phyloP scores from a whole-genome alignment of 345 rosid species.

The Cardamine resedifolia region DNA sequence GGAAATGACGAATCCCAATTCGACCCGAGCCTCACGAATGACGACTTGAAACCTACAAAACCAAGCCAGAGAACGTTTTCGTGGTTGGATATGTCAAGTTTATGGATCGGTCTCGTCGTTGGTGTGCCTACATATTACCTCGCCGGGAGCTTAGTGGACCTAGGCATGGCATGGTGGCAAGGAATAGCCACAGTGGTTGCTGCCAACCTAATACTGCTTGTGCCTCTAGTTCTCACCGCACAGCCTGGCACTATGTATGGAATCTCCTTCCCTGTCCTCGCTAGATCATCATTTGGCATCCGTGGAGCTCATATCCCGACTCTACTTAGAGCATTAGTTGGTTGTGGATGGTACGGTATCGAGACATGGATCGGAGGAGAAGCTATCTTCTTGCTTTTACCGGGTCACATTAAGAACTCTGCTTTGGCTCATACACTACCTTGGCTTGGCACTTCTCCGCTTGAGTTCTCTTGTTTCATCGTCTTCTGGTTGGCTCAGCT shows the following conservation, averaged over 20 bases:
- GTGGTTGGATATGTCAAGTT: conserved; percentile 82
- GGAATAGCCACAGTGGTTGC: conserved; percentile 82
- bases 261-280: conserved; percentile 82
- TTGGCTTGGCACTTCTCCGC: conserved; percentile 89
- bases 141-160: conserved; percentile 85
- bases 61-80: conserved; percentile 60
- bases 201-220: conserved; percentile 69
- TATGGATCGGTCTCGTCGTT: conserved; percentile 95
- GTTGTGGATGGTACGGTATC: conserved; percentile 98
- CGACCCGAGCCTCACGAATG: conserved; percentile 72
- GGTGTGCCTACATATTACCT: conserved; percentile 92
- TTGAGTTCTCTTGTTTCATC: conserved; percentile 80
- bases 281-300: conserved; percentile 82
- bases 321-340: conserved; percentile 79
- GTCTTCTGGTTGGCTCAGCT: conserved; percentile 80
- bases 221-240: conserved; percentile 76
- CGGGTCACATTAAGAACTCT: conserved; percentile 48
- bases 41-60: conserved; percentile 78
- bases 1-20: conserved; percentile 36
- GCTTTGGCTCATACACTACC: conserved; percentile 47
- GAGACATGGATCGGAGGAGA: conserved; percentile 99
- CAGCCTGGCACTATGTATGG: conserved; percentile 85
- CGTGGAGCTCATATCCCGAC: conserved; percentile 87
- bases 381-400: conserved; percentile 82
- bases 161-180: conserved; percentile 99